These are phyloP conservation scores for Ceriops zippeliana DNA, from an alignment of 345 rosid genomes.

Conservation along the genomic window DNA sequence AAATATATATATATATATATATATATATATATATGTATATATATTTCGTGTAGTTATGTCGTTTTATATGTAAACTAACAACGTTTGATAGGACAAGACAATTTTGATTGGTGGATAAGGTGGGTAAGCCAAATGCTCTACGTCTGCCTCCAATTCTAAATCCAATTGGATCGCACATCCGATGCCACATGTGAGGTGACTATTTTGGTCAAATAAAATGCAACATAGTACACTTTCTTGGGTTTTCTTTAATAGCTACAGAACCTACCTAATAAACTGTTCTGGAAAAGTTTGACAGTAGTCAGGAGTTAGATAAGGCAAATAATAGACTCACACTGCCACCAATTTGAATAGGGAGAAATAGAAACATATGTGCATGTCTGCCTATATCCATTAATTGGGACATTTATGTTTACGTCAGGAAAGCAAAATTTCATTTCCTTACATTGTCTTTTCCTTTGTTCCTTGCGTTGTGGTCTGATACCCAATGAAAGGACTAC, in stretches of 20 bases:
- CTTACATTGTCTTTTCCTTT: conserved; percentile 19
- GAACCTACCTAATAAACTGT: neutral
- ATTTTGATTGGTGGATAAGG: no score
- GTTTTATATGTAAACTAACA: no score
- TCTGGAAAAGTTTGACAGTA: neutral
- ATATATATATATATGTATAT: no score
- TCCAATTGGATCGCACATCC: no score
- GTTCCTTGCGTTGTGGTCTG: conserved; percentile 14
- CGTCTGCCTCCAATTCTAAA: no score
- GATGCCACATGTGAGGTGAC: neutral
- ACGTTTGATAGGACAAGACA: no score
- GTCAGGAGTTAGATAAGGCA: conserved; percentile 6
- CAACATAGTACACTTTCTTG: neutral
- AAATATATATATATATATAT: no score
- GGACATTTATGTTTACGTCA: neutral
- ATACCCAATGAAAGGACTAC: neutral
- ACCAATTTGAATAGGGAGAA: conserved; percentile 4
- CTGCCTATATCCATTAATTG: neutral
- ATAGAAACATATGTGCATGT: neutral
- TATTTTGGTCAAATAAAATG: neutral
- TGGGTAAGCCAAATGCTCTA: no score
- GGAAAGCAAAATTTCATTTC: conserved; percentile 1
- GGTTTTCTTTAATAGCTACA: neutral
- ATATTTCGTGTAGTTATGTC: no score
- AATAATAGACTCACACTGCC: conserved; percentile 4